These are phyloP conservation scores for Colletotrichum lentis DNA, from an alignment of 2,329 filamentous ascomycete genomes.

Conservation along the genomic window DNA sequence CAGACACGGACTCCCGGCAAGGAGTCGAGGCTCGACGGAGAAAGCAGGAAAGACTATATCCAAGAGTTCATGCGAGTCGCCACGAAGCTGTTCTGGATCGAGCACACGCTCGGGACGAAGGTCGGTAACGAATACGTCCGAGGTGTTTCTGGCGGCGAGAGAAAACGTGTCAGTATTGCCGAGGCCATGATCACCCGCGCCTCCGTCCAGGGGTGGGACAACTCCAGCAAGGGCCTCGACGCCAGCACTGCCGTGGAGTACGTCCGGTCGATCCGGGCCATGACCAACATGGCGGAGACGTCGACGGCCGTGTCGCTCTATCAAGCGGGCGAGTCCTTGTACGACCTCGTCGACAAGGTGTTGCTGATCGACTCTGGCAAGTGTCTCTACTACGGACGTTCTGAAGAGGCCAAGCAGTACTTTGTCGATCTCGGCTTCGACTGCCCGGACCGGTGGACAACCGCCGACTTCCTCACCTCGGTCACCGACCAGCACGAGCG, in stretches of 20 bases:
- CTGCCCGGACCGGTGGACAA: slow-evolving; percentile 75
- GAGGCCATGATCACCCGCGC: slow-evolving; percentile 71
- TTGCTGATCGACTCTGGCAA: slow-evolving; percentile 72
- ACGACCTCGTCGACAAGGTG: slow-evolving; percentile 72
- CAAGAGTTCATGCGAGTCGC: slow-evolving; percentile 66
- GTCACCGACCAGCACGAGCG: slow-evolving; percentile 71
- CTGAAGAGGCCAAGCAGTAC: slow-evolving; percentile 70
- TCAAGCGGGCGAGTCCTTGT: slow-evolving; percentile 64
- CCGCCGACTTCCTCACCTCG: slow-evolving; percentile 79
- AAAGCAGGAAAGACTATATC: slow-evolving; percentile 64
- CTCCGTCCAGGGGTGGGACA: slow-evolving; percentile 76
- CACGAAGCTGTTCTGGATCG: slow-evolving; percentile 74
- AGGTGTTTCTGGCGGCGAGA: slow-evolving; percentile 68
- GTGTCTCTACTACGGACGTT: slow-evolving; percentile 75
- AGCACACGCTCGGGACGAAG: slow-evolving; percentile 71
- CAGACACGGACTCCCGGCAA: slow-evolving; percentile 65
- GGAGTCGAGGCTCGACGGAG: slow-evolving; percentile 64
- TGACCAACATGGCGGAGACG: slow-evolving; percentile 69
- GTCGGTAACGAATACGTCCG: slow-evolving; percentile 74
- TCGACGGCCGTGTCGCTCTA: slow-evolving; percentile 73
- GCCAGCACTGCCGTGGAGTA: slow-evolving; percentile 72
- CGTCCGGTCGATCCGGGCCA: slow-evolving; percentile 68
- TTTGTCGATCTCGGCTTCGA: slow-evolving; percentile 77
- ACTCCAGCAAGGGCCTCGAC: slow-evolving; percentile 72
- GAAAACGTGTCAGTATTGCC: slow-evolving; percentile 79